Evolutionary conservation across 805 yeast species (phyloP), one percentile per base, ranked within the genome.

Genomic region (Lipomyces chichibuensis): DNA sequence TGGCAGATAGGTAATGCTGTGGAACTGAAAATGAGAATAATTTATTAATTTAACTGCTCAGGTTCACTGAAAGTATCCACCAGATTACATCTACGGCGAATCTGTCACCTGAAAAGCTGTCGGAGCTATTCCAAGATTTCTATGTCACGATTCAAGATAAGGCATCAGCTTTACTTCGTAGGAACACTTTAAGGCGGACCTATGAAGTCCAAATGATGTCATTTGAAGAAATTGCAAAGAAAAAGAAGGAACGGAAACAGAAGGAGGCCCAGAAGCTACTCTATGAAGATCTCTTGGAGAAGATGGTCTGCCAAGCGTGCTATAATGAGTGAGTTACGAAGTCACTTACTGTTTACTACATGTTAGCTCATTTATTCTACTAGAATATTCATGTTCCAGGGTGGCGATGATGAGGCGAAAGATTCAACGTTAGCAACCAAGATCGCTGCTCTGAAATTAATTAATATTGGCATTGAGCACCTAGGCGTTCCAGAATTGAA

Each of bases 101-200:
- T 4, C 70, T 81, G 52, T 72, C 77, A 3, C 77, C 79, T 2
- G 78, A 77, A 52, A 80, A 78, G 59, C 74, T 81, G n/a, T 69
- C 81, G 3, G 73, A 73, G 63, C 71, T 81, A 29, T 81, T 79
- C 66, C 83, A 80, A 72, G 77, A 77, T 52, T 81, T 81, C 67
- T 81, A 81, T 63, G 62, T 54, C 17, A 69, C 75, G 49, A 74
- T 77, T 54, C 74, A 74, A 32, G 67, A 65, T 27, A 69, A 74
- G 59, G 75, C 77, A 7, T 74, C 74, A 27, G 71, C 69, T 3
- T 71, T 71, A 61, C 59, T 72, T 2, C 66, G 70, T 17, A 55
- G 72, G 20, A 70, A 69, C 23, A 63, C 69, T 27, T 58, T 65
- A 64, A 75, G 75, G 29, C 72, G 75, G 52, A 70, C 73, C 14